Percentiles rank a stretch among this genome's conserved stretches.
Evolutionary conservation across 2,329 filamentous ascomycete genomes (phyloP).

Genomic region (Aspergillus ustus): DNA sequence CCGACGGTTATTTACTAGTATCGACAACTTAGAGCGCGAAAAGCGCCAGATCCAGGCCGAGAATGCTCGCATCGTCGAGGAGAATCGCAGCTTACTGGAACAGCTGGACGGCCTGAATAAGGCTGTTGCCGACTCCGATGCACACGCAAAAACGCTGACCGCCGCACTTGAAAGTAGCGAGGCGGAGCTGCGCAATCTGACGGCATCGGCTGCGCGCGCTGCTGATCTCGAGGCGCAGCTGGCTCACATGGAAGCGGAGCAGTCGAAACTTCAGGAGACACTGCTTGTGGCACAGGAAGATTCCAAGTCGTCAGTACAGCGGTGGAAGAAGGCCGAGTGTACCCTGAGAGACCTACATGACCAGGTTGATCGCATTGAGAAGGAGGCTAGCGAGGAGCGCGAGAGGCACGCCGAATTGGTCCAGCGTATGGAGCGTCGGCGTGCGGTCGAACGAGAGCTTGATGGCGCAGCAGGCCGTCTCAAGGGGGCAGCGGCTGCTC

Average conservation of each 20-base stretch:
- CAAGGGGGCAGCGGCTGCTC: conserved; percentile 77
- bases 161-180: conserved; percentile 77
- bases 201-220: conserved; percentile 73
- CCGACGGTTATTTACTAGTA: conserved; percentile 69
- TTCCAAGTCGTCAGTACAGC: conserved; percentile 75
- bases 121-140: conserved; percentile 78
- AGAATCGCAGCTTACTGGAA: conserved; percentile 79
- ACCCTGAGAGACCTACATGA: conserved; percentile 79
- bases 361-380: conserved; percentile 86
- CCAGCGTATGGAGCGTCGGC: conserved; percentile 79
- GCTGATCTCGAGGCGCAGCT: conserved; percentile 81
- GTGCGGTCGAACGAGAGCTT: conserved; percentile 80
- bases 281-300: conserved; percentile 72
- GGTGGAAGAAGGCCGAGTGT: conserved; percentile 85
- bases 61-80: conserved; percentile 78
- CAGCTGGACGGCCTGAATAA: conserved; percentile 85
- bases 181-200: conserved; percentile 74
- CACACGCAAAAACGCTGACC: conserved; percentile 76
- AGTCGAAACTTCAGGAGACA: conserved; percentile 71
- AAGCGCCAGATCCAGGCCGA: conserved; percentile 75
- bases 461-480: conserved; percentile 78
- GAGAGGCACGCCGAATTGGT: conserved; percentile 82
- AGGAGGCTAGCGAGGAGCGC: conserved; percentile 77
- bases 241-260: conserved; percentile 77
- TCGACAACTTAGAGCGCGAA: conserved; percentile 74